Percentiles rank a stretch among this genome's conserved stretches.
These are phyloP conservation scores for Flammula alnicola DNA, from an alignment of 1,284 basidiomycete genomes.

Conservation along the genomic window DNA sequence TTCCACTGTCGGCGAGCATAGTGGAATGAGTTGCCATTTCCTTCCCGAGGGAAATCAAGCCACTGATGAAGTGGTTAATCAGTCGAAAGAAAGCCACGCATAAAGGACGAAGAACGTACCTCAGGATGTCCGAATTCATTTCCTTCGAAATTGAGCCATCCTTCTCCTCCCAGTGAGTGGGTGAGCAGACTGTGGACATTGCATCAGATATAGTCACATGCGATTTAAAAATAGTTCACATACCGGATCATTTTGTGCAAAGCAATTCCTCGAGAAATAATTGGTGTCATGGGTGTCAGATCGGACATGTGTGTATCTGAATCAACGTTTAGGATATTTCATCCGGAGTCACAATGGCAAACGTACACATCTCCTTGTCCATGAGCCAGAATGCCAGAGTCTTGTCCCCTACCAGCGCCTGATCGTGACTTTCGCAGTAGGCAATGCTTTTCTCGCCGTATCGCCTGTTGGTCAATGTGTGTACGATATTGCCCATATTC, in stretches of 20 bases:
- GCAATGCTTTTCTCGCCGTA: conserved; percentile 92
- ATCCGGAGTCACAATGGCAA: conserved; percentile 8
- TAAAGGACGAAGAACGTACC: conserved; percentile 42
- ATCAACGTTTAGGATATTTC: conserved; percentile 18
- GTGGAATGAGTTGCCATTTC: conserved; percentile 95
- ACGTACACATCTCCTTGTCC: conserved; percentile 99
- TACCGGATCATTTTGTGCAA: conserved; percentile 98
- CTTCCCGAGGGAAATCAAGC: conserved; percentile 98
- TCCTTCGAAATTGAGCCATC: conserved; percentile 97
- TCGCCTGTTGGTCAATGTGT: conserved; percentile 90
- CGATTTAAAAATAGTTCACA: conserved; percentile 23
- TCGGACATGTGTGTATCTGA: conserved; percentile 96
- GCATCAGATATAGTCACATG: not conserved
- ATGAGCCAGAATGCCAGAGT: conserved; percentile 99
- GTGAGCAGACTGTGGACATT: conserved; percentile 71
- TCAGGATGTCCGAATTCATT: conserved; percentile 99
- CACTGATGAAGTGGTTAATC: conserved; percentile 56
- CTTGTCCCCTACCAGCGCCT: conserved; percentile 98
- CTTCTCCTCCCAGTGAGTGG: conserved; percentile 93
- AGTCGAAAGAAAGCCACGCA: not conserved
- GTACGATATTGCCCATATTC: conserved; percentile 88
- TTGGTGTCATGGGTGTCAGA: conserved; percentile 81
- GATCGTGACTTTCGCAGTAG: conserved; percentile 97
- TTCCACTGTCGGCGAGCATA: conserved; percentile 97
- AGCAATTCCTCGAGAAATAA: conserved; percentile 89